phyloP scores from a whole-genome alignment of 192 early-diverging fungal species.

The Phlyctochytrium arcticum region DNA sequence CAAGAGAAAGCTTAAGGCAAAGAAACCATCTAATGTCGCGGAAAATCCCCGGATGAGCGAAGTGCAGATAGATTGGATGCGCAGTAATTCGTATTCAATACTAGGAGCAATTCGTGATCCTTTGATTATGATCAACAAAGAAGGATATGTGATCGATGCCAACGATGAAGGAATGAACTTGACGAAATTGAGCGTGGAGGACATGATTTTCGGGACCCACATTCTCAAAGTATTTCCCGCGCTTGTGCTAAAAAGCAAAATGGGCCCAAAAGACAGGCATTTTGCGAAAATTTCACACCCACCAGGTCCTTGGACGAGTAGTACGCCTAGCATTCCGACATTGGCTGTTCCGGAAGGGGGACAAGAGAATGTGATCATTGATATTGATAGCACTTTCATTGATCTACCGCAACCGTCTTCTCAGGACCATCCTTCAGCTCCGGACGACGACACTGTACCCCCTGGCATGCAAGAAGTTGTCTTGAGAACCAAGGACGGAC shows the following conservation, averaged over 20 bases:
- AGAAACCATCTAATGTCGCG: not conserved
- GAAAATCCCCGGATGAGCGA: constrained; percentile 8
- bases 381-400: constrained; percentile 14
- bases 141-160: constrained; percentile 23
- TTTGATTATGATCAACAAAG: constrained; percentile 13
- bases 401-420: not conserved
- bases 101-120: constrained; percentile 17
- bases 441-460: not conserved
- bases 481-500: constrained; percentile 19
- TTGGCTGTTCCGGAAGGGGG: not conserved
- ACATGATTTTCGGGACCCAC: constrained; percentile 14
- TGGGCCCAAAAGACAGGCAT: not conserved
- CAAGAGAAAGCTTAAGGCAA: not conserved
- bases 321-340: not conserved
- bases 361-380: constrained; percentile 5
- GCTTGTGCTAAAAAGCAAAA: not conserved
- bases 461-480: constrained; percentile 20
- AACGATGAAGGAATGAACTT: constrained; percentile 15
- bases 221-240: constrained; percentile 8
- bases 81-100: constrained; percentile 17
- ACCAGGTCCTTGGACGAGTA: constrained; percentile 11
- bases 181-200: constrained; percentile 5
- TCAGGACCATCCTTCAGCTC: not conserved
- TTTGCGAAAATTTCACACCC: constrained; percentile 5
- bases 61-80: constrained; percentile 20